Base-by-base conservation (phyloP, 2,329 filamentous ascomycete genomes). In the Colletotrichum sp. region DNA sequence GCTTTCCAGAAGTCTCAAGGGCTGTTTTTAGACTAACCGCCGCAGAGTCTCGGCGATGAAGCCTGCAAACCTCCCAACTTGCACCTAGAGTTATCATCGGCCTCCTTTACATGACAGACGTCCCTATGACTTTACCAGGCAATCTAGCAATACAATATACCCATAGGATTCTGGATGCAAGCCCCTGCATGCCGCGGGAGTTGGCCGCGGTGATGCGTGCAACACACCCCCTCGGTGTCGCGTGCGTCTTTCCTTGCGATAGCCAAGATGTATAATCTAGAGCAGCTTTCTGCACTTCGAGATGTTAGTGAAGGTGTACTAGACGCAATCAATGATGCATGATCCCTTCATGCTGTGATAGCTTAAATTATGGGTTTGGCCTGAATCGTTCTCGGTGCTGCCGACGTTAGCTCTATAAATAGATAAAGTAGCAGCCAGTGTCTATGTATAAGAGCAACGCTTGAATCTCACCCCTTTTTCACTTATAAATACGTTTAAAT, bases 21-120 rank as follows among this genome's bases (percentile, higher is more conserved):
- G 43, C n/a, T 52, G 4, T 52, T 52, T 8, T 52, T 13, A 21
- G 43, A 52, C 43, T 52, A 13, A n/a, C 4, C 5, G 18, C 10
- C 5, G 6, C 18, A n/a, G 2, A 1, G 18, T 7, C 38, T 12
- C 6, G 38, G 5, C 38, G n/a, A 52, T 24, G 43, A 24, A 8
- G n/a, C 43, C n/a, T 12, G 0, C n/a, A 2, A 52, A 1, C n/a
- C n/a, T 21, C 3, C 4, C n/a, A 21, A 7, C 10, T 7, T 2
- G 6, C n/a, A 21, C 43, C n/a, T 5, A 0, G 2, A 48, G n/a
- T 5, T 21, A 2, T 21, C 10, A 13, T 48, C 6, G n/a, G 6
- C 1, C n/a, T 4, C 2, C 43, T 48, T 48, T 48, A 3, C 38
- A 48, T 48, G 18, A 9, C 5, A 10, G 38, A 43, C 5, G 38